phyloP scores from a whole-genome alignment of 352 stramenopile species.

The Phytopythium aichiense region DNA sequence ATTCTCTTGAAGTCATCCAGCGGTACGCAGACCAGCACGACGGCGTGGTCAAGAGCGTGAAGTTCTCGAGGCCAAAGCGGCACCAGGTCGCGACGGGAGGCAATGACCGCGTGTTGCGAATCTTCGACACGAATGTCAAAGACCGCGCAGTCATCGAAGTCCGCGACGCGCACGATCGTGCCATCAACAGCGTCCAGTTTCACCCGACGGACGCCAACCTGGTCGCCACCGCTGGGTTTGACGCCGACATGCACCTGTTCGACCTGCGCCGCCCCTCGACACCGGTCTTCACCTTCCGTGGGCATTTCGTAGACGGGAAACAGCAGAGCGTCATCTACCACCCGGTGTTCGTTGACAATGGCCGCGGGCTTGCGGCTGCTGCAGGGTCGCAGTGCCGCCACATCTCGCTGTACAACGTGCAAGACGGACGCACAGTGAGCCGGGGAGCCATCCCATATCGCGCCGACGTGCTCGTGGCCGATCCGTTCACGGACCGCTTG shows the following conservation, averaged over 20 bases:
- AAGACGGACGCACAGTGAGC: slow-evolving; percentile 30
- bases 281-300: slow-evolving; percentile 33
- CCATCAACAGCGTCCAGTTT: slow-evolving; percentile 57
- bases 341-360: slow-evolving; percentile 36
- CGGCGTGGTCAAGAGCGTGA: slow-evolving; percentile 46
- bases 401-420: slow-evolving; percentile 34
- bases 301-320: slow-evolving; percentile 13
- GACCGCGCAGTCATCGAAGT: slow-evolving; percentile 13
- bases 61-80: slow-evolving; percentile 19
- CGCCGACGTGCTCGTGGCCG: slow-evolving; percentile 26
- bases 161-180: slow-evolving; percentile 25
- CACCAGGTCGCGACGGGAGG: slow-evolving; percentile 37
- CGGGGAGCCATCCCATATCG: slow-evolving; percentile 23
- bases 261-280: slow-evolving; percentile 30
- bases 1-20: slow-evolving; percentile 12
- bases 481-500: slow-evolving; percentile 34
- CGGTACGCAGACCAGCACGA: slow-evolving; percentile 31
- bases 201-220: slow-evolving; percentile 41
- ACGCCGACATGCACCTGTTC: slow-evolving; percentile 42
- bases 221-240: slow-evolving; percentile 42
- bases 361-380: slow-evolving; percentile 24
- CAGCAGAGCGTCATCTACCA: slow-evolving; percentile 41
- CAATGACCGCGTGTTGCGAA: slow-evolving; percentile 36
- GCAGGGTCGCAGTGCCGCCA: slow-evolving; percentile 18
- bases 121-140: slow-evolving; percentile 22